Percentiles rank a stretch among this genome's conserved stretches.
Conservation (phyloP, 306 rosid genomes). For the Castanospermum australe region DNA sequence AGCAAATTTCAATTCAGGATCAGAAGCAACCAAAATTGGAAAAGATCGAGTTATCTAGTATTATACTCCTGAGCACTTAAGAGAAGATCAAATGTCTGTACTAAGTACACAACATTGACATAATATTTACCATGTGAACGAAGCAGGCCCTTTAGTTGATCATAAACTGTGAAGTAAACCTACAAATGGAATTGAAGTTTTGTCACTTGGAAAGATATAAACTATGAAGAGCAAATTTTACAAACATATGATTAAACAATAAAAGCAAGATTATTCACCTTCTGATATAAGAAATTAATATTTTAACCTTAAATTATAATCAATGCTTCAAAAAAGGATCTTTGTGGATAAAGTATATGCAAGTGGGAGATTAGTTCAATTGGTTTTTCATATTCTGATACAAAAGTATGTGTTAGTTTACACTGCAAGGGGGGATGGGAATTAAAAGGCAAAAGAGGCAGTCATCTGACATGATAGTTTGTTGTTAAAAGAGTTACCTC, state of each 20-base stretch:
- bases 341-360: neutral
- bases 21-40: slow-evolving; percentile 11
- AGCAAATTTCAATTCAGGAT: neutral
- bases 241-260: slow-evolving; percentile 7
- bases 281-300: neutral
- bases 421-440: neutral
- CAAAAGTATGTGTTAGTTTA: neutral
- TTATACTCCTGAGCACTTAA: neutral
- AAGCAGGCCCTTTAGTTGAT: slow-evolving; percentile 71
- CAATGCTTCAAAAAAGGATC: slow-evolving; percentile 6
- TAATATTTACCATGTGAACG: slow-evolving; percentile 66
- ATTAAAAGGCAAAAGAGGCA: neutral
- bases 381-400: neutral
- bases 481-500: neutral
- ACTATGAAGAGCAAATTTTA: slow-evolving; percentile 9
- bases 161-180: slow-evolving; percentile 94
- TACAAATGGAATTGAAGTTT: slow-evolving; percentile 37
- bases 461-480: neutral
- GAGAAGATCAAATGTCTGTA: slow-evolving; percentile 3
- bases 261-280: neutral
- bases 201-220: slow-evolving; percentile 30
- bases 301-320: neutral
- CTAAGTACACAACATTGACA: neutral
- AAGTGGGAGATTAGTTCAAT: neutral
- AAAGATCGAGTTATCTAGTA: neutral